Conservation (phyloP, 108 stramenopile genomes). For the Bacterosira constricta region DNA sequence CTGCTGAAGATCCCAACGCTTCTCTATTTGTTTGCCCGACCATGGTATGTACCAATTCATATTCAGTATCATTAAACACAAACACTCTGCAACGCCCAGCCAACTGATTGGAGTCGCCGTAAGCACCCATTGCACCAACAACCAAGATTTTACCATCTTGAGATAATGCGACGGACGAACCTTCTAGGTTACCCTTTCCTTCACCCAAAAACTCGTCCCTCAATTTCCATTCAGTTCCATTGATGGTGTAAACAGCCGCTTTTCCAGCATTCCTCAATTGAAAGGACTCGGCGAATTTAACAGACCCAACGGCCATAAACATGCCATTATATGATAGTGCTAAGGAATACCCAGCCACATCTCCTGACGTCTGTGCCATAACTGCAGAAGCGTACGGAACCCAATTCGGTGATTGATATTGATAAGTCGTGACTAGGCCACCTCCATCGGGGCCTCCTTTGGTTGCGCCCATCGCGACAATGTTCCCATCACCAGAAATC, state of each 20-base stretch:
- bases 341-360: conserved; percentile 1
- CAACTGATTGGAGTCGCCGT: neutral
- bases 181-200: neutral
- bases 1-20: neutral
- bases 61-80: neutral
- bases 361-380: neutral
- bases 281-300: neutral
- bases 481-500: conserved; percentile 9
- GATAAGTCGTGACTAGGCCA: neutral
- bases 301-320: conserved; percentile 4
- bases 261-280: conserved; percentile 11
- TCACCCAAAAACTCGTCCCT: conserved; percentile 15
- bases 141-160: conserved; percentile 23
- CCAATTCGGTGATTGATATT: neutral
- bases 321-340: conserved; percentile 2
- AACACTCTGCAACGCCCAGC: neutral
- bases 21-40: neutral
- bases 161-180: conserved; percentile 29
- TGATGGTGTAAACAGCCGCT: neutral
- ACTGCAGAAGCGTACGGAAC: neutral
- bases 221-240: conserved; percentile 13
- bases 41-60: neutral
- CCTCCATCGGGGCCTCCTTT: neutral
- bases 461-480: conserved; percentile 10
- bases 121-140: conserved; percentile 9